Evolutionary conservation across 768 basidiomycete species (phyloP).

Genomic region (Trametes punicea): DNA sequence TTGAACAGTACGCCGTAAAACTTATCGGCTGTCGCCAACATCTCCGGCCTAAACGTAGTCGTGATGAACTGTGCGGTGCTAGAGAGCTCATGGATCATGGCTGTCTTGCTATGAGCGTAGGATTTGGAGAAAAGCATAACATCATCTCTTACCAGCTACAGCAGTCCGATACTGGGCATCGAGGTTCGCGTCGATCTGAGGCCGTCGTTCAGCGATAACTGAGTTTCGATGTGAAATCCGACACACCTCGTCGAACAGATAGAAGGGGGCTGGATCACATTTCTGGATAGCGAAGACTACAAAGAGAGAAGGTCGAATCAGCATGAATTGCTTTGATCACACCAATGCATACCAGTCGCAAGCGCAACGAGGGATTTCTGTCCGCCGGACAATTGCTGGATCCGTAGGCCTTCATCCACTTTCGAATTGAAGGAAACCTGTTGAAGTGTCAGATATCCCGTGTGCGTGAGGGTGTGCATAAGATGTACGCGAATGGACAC

Average conservation of each 20-base stretch:
- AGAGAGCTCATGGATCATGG: conserved; percentile 92
- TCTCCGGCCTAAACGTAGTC: conserved; percentile 97
- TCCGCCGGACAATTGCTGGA: conserved; percentile 95
- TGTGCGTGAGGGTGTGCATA: not conserved
- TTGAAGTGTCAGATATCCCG: not conserved
- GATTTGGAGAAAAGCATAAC: not conserved
- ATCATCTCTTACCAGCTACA: conserved; percentile 70
- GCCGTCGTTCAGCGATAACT: no score
- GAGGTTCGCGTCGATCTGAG: conserved; percentile 91
- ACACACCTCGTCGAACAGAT: conserved; percentile 92
- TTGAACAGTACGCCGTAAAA: conserved; percentile 98
- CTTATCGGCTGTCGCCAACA: conserved; percentile 93
- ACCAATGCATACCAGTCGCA: conserved; percentile 62
- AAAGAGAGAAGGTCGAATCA: not conserved
- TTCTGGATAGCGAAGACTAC: conserved; percentile 97
- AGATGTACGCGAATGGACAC: conserved; percentile 82
- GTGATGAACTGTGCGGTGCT: conserved; percentile 93
- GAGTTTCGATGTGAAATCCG: no score
- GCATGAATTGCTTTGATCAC: not conserved
- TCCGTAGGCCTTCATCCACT: conserved; percentile 92
- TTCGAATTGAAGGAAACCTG: conserved; percentile 99
- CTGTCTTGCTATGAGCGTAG: conserved; percentile 32
- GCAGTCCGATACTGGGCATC: conserved; percentile 98
- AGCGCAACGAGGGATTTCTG: conserved; percentile 97
- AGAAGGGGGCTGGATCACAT: conserved; percentile 98